Evolutionary conservation across 2,329 filamentous ascomycete genomes (phyloP).

Genomic region (Trichoderma sp.): DNA sequence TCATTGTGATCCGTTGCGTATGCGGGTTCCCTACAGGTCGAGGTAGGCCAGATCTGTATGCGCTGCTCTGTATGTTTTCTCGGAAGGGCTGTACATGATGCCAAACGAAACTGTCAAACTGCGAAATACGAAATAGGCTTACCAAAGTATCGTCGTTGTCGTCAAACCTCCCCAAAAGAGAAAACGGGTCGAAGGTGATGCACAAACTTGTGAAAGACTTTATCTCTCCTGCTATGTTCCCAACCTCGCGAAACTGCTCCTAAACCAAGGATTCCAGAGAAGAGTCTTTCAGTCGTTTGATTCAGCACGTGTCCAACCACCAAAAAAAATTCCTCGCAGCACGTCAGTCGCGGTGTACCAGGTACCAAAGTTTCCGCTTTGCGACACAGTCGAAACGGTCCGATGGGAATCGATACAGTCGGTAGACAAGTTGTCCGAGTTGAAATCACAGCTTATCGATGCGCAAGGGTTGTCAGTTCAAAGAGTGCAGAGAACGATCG

Average conservation of each 20-base stretch:
- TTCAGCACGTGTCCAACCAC: conserved; percentile 7
- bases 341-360: not conserved
- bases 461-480: not conserved
- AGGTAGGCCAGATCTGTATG: not conserved
- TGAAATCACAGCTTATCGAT: not conserved
- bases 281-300: conserved; percentile 11
- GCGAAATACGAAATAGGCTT: conserved; percentile 1
- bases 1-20: conserved; percentile 11
- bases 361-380: not conserved
- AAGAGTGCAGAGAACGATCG: not conserved
- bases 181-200: not conserved
- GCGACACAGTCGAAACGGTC: conserved; percentile 9
- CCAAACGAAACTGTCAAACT: not conserved
- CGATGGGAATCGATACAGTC: conserved; percentile 8
- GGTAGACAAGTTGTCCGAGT: not conserved
- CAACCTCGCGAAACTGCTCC: conserved; percentile 23
- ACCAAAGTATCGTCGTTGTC: conserved; percentile 15
- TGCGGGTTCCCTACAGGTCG: not conserved
- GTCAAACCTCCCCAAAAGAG: not conserved
- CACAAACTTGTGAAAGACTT: conserved; percentile 6
- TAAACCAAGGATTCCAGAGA: conserved; percentile 29
- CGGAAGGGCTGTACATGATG: not conserved
- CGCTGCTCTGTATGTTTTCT: not conserved
- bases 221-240: conserved; percentile 7
- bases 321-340: conserved; percentile 5